Percentiles rank a stretch among this genome's conserved stretches.
Conservation (phyloP, 768 basidiomycete species). For the Pisolithus orientalis region DNA sequence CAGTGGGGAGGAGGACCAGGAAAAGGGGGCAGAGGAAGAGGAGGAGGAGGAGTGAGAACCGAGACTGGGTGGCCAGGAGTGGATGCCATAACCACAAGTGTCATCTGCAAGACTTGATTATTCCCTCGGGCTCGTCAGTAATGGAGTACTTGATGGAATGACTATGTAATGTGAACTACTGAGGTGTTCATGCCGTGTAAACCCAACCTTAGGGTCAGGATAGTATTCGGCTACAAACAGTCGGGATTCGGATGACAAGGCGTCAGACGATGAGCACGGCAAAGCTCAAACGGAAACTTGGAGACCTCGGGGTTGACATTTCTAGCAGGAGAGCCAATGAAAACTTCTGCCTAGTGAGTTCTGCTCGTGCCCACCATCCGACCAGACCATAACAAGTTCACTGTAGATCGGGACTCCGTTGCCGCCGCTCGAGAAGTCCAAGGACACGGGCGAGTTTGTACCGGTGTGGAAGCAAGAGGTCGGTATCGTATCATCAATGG, state of each 20-base stretch:
- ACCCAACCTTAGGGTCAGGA: slow-evolving; percentile 13
- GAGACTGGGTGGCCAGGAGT: neutral
- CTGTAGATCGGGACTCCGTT: slow-evolving; percentile 86
- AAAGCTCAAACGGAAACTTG: slow-evolving; percentile 79
- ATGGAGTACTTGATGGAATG: neutral
- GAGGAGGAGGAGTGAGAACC: slow-evolving; percentile 12
- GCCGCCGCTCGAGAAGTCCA: slow-evolving; percentile 90
- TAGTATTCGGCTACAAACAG: neutral
- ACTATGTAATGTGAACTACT: neutral
- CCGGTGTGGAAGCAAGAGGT: slow-evolving; percentile 98
- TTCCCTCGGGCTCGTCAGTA: too few relatives aligned
- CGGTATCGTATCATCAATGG: slow-evolving; percentile 19
- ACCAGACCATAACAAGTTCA: neutral
- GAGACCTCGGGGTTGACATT: slow-evolving; percentile 69
- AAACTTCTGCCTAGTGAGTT: slow-evolving; percentile 76
- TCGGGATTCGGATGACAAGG: neutral
- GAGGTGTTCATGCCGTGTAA: neutral
- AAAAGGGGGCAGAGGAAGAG: slow-evolving; percentile 13
- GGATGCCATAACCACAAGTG: too few relatives aligned
- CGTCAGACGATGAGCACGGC: slow-evolving; percentile 35
- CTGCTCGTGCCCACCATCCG: neutral
- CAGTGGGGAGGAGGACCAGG: slow-evolving; percentile 25
- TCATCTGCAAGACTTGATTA: too few relatives aligned
- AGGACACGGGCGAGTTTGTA: slow-evolving; percentile 90
- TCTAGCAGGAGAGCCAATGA: slow-evolving; percentile 69